Base-by-base conservation (phyloP, 2,329 filamentous ascomycete species). In the Pseudogymnoascus sp. region DNA sequence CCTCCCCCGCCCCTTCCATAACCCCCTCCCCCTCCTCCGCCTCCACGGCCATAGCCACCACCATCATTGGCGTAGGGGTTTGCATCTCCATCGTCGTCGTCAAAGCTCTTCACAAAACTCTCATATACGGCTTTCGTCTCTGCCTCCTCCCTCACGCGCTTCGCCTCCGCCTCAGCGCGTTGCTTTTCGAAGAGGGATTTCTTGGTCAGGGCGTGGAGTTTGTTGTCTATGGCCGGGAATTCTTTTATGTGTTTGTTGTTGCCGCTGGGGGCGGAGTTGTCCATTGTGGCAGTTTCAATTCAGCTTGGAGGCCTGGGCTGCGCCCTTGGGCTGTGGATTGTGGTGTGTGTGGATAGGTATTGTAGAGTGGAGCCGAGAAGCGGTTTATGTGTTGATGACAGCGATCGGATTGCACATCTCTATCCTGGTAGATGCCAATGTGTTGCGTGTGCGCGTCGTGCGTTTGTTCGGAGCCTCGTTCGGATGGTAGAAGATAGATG, bases 141-240 rank as follows among this genome's bases (percentile, higher is more conserved):
- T 68, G 88, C 91, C 71, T 88, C 89, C 75, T 96, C 93, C 68
- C 91, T 84, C 69, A 85, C 83, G 64, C 90, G 87, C 77, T 96
- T 96, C 23, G 91, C 91, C 79, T 96, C 91, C 63, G 90, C 90
- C 74, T 96, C 91, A 65, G 90, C 90, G 75, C 90, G 91, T 74
- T 96, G 90, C 70, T 88, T 88, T 77, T 96, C 93, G 74, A 96
- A 96, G 26, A 89, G 82, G 19, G 91, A 96, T 73, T 95, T 90
- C 76, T 93, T 95, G 66, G 87, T 83, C 0, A 90, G 86, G 59
- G 90, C 90, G 63, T 88, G 85, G 60, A 95, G 85, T 76, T 96
- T 96, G 61, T 87, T 83, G 63, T 88, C 84, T 64, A 90, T 81
- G 70, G 91, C 85, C 13, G 90, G 88, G 71, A 93, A 93, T 62